Evolutionary conservation across 768 basidiomycete species (phyloP).

Genomic region (Baorangia bicolor): DNA sequence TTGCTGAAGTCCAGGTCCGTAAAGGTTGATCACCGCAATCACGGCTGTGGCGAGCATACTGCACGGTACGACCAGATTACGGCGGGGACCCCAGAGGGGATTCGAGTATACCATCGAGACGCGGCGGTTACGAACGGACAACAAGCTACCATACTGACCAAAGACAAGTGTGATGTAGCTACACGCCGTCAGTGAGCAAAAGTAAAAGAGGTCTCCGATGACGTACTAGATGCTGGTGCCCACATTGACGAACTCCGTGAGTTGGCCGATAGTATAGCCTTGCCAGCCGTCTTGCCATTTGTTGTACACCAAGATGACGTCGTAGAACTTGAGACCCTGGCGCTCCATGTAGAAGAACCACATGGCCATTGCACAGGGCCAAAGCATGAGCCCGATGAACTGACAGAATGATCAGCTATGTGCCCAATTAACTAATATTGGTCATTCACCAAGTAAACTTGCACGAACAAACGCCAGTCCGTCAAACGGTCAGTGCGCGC

Average conservation of each 20-base stretch:
- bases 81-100: slow-evolving; percentile 39
- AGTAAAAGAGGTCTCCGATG: slow-evolving; percentile 4
- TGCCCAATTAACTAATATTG: background rate
- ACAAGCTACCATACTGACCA: slow-evolving; percentile 25
- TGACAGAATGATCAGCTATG: slow-evolving; percentile 12
- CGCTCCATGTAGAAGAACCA: slow-evolving; percentile 40
- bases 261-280: slow-evolving; percentile 29
- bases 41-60: slow-evolving; percentile 34
- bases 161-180: slow-evolving; percentile 39
- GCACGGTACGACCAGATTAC: slow-evolving; percentile 32
- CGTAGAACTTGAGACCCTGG: slow-evolving; percentile 34
- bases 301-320: slow-evolving; percentile 40
- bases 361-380: slow-evolving; percentile 43
- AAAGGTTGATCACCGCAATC: slow-evolving; percentile 36
- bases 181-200: background rate
- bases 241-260: slow-evolving; percentile 36
- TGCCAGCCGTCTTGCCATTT: slow-evolving; percentile 40
- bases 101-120: slow-evolving; percentile 29
- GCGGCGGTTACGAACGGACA: slow-evolving; percentile 30
- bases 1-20: slow-evolving; percentile 32
- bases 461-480: slow-evolving; percentile 48
- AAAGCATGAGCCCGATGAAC: slow-evolving; percentile 45
- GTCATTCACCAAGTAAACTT: slow-evolving; percentile 43
- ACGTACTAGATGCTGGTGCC: slow-evolving; percentile 45
- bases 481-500: slow-evolving; percentile 47